These are phyloP conservation scores for Cucurbita argyrosperma DNA, from an alignment of 306 rosid species.

Conservation along the genomic window DNA sequence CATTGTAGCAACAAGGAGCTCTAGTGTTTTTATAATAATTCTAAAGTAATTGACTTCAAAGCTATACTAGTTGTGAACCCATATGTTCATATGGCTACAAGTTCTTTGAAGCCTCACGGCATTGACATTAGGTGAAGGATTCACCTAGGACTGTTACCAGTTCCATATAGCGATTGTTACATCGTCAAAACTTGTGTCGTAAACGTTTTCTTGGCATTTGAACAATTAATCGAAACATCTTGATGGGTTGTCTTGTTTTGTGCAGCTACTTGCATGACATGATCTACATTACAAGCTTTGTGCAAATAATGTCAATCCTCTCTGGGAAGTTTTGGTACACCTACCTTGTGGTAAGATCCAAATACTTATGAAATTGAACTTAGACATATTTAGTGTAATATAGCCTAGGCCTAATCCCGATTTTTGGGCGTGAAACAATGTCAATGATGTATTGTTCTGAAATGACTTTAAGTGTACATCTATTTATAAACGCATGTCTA, in stretches of 20 bases:
- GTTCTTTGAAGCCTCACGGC: not conserved
- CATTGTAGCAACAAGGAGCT: not conserved
- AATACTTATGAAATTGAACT: not conserved
- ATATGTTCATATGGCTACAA: not conserved
- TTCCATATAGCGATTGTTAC: not conserved
- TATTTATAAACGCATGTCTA: not conserved
- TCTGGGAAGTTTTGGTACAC: conserved; percentile 91
- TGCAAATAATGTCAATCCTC: conserved; percentile 77
- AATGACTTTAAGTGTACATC: not conserved
- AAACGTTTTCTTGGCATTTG: not conserved
- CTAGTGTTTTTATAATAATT: not conserved
- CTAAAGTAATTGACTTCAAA: not conserved
- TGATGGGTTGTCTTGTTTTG: not conserved
- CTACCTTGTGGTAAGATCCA: conserved; percentile 67
- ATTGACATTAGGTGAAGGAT: not conserved
- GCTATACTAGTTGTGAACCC: not conserved
- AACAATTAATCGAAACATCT: not conserved
- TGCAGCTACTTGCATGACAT: conserved; percentile 42
- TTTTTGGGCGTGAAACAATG: not conserved
- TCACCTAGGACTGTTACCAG: not conserved
- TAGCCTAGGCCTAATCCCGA: not conserved
- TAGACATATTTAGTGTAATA: not conserved
- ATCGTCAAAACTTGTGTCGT: not conserved
- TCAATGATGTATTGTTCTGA: not conserved
- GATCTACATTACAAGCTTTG: conserved; percentile 64